Conservation (phyloP, 768 basidiomycete genomes). For the Mycena kentingensis region DNA sequence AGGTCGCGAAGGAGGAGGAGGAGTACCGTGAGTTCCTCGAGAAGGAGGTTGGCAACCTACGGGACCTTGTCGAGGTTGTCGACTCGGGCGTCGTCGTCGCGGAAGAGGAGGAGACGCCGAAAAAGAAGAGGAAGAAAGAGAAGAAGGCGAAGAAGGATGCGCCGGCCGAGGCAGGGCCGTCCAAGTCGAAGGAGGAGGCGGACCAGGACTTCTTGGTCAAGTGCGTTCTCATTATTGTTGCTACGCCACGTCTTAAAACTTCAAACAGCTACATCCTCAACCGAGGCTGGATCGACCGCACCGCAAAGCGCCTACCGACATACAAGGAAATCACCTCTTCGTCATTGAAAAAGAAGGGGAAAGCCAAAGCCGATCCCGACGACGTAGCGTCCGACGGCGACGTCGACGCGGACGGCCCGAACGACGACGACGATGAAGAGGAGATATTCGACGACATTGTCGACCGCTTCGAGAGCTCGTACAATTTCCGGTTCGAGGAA, state of each 20-base stretch:
- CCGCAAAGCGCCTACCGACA: conserved; percentile 74
- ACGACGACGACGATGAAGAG: conserved; percentile 44
- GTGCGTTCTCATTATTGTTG: conserved; percentile 47
- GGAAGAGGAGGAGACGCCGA: conserved; percentile 28
- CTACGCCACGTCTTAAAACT: conserved; percentile 1
- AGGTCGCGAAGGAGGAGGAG: conserved; percentile 75
- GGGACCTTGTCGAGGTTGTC: conserved; percentile 62
- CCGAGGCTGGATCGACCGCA: conserved; percentile 94
- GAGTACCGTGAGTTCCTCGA: conserved; percentile 84
- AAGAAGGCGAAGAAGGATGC: conserved; percentile 42
- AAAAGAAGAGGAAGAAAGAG: conserved; percentile 28
- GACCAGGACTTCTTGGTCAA: conserved; percentile 91
- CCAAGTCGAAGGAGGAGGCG: conserved; percentile 54
- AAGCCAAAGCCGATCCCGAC: conserved; percentile 33
- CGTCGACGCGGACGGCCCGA: conserved; percentile 25
- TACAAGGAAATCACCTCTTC: conserved; percentile 74
- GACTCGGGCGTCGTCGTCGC: conserved; percentile 14
- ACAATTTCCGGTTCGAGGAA: conserved; percentile 98
- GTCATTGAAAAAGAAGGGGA: conserved; percentile 32
- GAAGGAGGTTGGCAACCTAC: conserved; percentile 78
- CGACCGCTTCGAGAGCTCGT: conserved; percentile 92
- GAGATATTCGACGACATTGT: conserved; percentile 88
- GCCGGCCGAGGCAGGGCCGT: conserved; percentile 44
- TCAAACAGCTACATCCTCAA: conserved; percentile 88
- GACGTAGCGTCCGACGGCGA: conserved; percentile 20